These are phyloP conservation scores for Xylariaceae sp. DNA, from an alignment of 2,329 filamentous ascomycete genomes.

Conservation along the genomic window DNA sequence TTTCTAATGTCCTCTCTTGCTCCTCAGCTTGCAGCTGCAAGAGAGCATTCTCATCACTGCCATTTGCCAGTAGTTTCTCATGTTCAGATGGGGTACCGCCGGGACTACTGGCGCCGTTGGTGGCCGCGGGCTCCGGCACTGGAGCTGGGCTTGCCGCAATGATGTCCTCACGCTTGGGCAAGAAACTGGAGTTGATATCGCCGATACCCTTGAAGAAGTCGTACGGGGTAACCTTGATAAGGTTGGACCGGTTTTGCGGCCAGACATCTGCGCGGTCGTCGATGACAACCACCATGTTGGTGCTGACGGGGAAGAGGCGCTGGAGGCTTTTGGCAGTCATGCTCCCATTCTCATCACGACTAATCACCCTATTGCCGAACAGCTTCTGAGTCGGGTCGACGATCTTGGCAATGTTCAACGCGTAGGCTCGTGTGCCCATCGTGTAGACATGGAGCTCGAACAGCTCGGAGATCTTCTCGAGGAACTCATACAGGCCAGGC, in stretches of 20 bases:
- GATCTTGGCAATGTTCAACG: constrained; percentile 82
- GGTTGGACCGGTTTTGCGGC: constrained; percentile 81
- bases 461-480: constrained; percentile 48
- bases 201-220: constrained; percentile 98
- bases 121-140: constrained; percentile 20
- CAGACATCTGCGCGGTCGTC: constrained; percentile 96
- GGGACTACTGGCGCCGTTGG: constrained; percentile 6
- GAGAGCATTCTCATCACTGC: constrained; percentile 34
- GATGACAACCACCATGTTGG: constrained; percentile 98
- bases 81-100: constrained; percentile 14
- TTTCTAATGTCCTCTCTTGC: constrained; percentile 81
- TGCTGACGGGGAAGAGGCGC: constrained; percentile 90
- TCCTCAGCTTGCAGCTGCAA: constrained; percentile 74
- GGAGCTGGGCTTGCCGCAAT: constrained; percentile 29
- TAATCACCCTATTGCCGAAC: constrained; percentile 92
- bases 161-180: constrained; percentile 69
- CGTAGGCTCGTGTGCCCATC: constrained; percentile 97
- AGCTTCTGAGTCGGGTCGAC: constrained; percentile 85
- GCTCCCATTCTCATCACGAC: constrained; percentile 93
- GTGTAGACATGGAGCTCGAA: constrained; percentile 98
- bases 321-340: constrained; percentile 86
- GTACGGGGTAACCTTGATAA: constrained; percentile 92
- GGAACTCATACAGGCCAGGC: constrained; percentile 75
- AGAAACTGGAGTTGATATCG: constrained; percentile 96
- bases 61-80: constrained; percentile 17